Conservation (phyloP, 169 alveolate species). For the Ichthyophthirius multifiliis region DNA sequence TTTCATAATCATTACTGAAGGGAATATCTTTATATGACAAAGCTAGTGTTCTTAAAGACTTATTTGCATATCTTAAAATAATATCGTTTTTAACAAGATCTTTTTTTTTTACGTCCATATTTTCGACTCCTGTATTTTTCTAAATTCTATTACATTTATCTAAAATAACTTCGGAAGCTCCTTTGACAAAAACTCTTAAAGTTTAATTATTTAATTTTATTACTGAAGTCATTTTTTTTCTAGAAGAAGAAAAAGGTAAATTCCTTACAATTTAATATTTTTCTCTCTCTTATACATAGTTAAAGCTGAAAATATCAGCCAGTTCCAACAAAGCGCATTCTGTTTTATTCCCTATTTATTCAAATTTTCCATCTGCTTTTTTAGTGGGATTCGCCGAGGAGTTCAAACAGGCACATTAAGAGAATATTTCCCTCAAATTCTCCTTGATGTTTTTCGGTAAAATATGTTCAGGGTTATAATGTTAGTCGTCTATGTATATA, state of each 20-base stretch:
- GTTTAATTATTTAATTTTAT: conserved; percentile 21
- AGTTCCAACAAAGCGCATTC: conserved; percentile 44
- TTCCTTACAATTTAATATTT: conserved; percentile 13
- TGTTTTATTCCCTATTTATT: conserved; percentile 40
- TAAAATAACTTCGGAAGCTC: conserved; percentile 74
- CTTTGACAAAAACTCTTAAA: conserved; percentile 66
- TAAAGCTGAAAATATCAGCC: conserved; percentile 26
- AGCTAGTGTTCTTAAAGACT: conserved; percentile 62
- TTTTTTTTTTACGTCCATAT: conserved; percentile 26
- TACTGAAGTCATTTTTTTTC: conserved; percentile 84
- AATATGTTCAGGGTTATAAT: conserved; percentile 35
- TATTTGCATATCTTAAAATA: conserved; percentile 42
- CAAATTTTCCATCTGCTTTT: conserved; percentile 2
- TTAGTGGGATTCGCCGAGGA: conserved; percentile 39
- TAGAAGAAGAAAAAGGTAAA: conserved; percentile 71
- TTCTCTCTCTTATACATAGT: conserved; percentile 7
- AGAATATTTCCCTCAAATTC: conserved; percentile 15
- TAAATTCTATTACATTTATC: conserved; percentile 43
- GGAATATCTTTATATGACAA: conserved; percentile 53
- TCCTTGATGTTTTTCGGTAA: conserved; percentile 3
- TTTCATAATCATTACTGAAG: conserved; percentile 23
- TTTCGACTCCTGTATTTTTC: conserved; percentile 38
- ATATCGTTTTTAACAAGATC: conserved; percentile 27
- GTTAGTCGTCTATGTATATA: conserved; percentile 31
- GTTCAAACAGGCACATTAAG: conserved; percentile 36